Percentiles rank a stretch among this genome's conserved stretches.
phyloP scores from a whole-genome alignment of 2,329 filamentous ascomycete species.

The Orbilia blumenaviensis region DNA sequence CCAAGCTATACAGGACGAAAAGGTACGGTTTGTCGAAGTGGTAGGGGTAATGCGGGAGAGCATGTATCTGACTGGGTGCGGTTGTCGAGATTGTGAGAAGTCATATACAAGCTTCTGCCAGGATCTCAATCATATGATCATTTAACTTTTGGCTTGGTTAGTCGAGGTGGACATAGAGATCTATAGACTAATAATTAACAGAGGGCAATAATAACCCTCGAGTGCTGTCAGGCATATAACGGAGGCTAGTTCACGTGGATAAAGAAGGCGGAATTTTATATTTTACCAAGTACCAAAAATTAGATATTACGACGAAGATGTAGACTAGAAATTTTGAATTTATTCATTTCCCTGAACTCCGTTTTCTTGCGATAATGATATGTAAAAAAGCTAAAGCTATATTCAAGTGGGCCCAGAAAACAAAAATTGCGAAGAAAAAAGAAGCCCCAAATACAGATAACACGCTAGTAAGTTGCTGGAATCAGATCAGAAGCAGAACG shows the following conservation, averaged over 20 bases:
- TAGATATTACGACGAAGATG: not conserved
- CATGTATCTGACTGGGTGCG: not conserved
- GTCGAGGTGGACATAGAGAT: no score
- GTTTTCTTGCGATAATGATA: constrained; percentile 34
- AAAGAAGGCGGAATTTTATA: no score
- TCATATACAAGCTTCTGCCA: not conserved
- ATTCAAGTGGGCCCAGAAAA: not conserved
- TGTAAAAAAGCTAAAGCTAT: constrained; percentile 13
- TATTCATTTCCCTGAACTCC: constrained; percentile 38
- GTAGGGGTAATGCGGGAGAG: not conserved
- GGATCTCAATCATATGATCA: no score
- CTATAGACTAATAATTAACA: no score
- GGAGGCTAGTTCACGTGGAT: no score
- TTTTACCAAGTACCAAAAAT: no score
- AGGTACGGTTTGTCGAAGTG: not conserved
- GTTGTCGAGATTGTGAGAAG: not conserved
- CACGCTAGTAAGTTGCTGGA: constrained; percentile 22
- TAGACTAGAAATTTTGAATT: not conserved
- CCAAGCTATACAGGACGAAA: not conserved
- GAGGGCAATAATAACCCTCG: no score
- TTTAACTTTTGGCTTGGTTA: no score
- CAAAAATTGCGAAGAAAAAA: not conserved
- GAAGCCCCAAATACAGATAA: not conserved
- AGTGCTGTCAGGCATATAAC: no score
- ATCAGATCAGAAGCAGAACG: constrained; percentile 21